Percentiles rank a stretch among this genome's conserved stretches.
Evolutionary conservation across 1,139 yeast species (phyloP).

Genomic region (Debaryomyces robertsiae): DNA sequence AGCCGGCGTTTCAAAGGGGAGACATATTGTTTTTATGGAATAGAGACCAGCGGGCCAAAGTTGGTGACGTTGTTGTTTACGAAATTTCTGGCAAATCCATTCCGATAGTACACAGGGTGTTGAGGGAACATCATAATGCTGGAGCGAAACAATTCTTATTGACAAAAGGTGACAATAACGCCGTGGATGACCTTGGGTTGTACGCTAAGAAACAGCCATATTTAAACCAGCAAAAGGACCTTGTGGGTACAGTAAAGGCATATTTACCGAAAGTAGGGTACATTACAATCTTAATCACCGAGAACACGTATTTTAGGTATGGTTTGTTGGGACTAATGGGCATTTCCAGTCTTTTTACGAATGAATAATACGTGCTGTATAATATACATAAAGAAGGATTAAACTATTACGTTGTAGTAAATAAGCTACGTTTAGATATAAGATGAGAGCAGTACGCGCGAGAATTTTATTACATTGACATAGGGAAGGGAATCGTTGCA

Average conservation of each 20-base stretch:
- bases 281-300: conserved; percentile 89
- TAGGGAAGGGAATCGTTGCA: no score
- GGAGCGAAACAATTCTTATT: conserved; percentile 67
- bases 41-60: conserved; percentile 63
- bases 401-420: not conserved
- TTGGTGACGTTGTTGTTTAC: conserved; percentile 98
- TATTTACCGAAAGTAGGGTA: conserved; percentile 93
- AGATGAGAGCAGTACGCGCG: no score
- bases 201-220: conserved; percentile 79
- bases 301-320: conserved; percentile 75
- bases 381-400: not conserved
- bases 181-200: conserved; percentile 84
- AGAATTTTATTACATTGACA: no score
- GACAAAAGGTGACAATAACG: conserved; percentile 97
- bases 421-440: no score
- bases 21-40: conserved; percentile 93
- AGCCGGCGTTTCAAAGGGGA: conserved; percentile 98
- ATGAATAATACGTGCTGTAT: conserved; percentile 31
- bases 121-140: conserved; percentile 69
- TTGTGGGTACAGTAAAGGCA: conserved; percentile 88
- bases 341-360: conserved; percentile 54
- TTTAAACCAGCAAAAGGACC: conserved; percentile 72
- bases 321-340: conserved; percentile 71
- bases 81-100: conserved; percentile 78
- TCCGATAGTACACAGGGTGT: conserved; percentile 94